A percentile compares a stretch with the other conserved stretches of the same genome.
phyloP scores from a whole-genome alignment of 768 basidiomycete species.

The Pilatotrama ljubarskyi region DNA sequence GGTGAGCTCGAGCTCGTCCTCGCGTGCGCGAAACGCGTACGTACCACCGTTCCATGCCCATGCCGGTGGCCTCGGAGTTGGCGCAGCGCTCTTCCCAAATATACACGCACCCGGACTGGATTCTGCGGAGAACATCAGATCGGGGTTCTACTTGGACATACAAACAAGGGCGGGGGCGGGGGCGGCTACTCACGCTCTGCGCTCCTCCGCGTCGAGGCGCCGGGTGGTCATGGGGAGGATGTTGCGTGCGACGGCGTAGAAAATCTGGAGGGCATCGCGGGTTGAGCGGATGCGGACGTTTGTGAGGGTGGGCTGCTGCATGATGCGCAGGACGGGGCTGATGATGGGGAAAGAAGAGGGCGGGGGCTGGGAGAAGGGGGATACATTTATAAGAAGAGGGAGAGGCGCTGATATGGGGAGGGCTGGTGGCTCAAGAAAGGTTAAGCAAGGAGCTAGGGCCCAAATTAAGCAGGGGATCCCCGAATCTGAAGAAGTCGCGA shows the following conservation, averaged over 20 bases:
- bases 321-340: constrained; percentile 33
- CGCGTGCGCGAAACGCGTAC: constrained; percentile 21
- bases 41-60: constrained; percentile 85
- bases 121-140: constrained; percentile 29
- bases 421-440: constrained; percentile 10
- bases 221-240: constrained; percentile 75
- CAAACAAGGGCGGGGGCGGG: background rate
- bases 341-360: constrained; percentile 25
- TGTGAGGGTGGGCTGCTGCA: constrained; percentile 77
- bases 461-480: constrained; percentile 30
- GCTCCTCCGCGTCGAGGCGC: constrained; percentile 80
- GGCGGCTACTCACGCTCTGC: constrained; percentile 34
- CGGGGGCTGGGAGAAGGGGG: constrained; percentile 10
- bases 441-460: constrained; percentile 14
- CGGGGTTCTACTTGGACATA: constrained; percentile 36
- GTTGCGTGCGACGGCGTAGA: constrained; percentile 71
- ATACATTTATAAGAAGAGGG: constrained; percentile 32
- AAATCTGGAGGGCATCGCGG: constrained; percentile 78
- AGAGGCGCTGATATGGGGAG: constrained; percentile 4
- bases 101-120: constrained; percentile 77
- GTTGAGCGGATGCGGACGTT: constrained; percentile 79
- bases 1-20: background rate
- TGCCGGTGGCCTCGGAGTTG: constrained; percentile 76
- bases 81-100: constrained; percentile 89
- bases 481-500: constrained; percentile 35